Conservation (phyloP, 1,139 yeast species). For the Kodamaea plutei region DNA sequence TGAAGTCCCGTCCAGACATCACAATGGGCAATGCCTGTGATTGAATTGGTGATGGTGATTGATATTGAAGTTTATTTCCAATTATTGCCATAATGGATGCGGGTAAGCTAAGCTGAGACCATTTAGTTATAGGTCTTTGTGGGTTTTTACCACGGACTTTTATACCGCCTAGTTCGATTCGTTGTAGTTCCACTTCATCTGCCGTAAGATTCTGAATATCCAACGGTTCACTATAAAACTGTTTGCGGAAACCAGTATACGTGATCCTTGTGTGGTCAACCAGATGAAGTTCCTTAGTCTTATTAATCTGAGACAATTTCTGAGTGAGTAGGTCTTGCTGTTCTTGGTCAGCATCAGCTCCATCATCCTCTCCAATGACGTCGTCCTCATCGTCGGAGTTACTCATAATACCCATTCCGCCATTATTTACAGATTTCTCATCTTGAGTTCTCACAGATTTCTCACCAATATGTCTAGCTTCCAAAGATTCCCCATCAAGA, state of each 20-base stretch:
- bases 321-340: slow-evolving; percentile 23
- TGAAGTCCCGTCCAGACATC: slow-evolving; percentile 85
- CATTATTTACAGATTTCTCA: neutral
- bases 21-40: slow-evolving; percentile 88
- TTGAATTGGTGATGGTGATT: slow-evolving; percentile 82
- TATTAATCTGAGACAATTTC: slow-evolving; percentile 30
- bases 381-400: slow-evolving; percentile 9
- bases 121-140: slow-evolving; percentile 66
- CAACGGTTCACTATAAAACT: slow-evolving; percentile 63
- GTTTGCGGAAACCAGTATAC: slow-evolving; percentile 55
- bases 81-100: slow-evolving; percentile 51
- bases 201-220: slow-evolving; percentile 43
- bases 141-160: slow-evolving; percentile 54
- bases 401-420: neutral
- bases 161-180: slow-evolving; percentile 60
- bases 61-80: slow-evolving; percentile 45
- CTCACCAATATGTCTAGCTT: no score
- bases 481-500: slow-evolving; percentile 5
- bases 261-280: slow-evolving; percentile 46
- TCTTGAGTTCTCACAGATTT: neutral
- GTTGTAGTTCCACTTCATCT: slow-evolving; percentile 52
- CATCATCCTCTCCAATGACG: slow-evolving; percentile 12
- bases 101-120: slow-evolving; percentile 83
- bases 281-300: slow-evolving; percentile 29
- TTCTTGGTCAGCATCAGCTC: slow-evolving; percentile 18